A percentile compares a stretch with the other conserved stretches of the same genome.
Evolutionary conservation across 179 eudicot genomes (phyloP).

Genomic region (Beta macrorhiza): DNA sequence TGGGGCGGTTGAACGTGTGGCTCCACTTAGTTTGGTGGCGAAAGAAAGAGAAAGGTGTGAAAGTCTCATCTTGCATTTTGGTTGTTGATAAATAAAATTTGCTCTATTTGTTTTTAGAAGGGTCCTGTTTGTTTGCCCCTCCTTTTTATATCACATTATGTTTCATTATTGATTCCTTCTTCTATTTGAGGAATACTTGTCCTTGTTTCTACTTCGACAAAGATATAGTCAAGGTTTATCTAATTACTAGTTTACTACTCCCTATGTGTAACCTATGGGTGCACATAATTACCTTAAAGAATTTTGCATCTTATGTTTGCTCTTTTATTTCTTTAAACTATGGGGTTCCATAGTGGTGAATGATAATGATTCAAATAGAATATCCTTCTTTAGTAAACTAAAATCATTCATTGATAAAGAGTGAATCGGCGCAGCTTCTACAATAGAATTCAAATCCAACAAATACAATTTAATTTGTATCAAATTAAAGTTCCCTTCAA

Average conservation of each 20-base stretch:
- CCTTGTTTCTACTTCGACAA: slow-evolving; percentile 9
- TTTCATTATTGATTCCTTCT: slow-evolving; percentile 7
- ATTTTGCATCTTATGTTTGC: not conserved
- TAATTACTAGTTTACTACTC: not conserved
- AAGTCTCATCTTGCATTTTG: slow-evolving; percentile 15
- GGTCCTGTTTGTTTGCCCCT: slow-evolving; percentile 24
- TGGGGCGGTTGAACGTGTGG: slow-evolving; percentile 20
- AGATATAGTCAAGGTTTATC: not conserved
- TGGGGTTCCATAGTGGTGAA: too few species aligned
- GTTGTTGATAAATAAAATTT: not conserved
- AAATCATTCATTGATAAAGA: too few species aligned
- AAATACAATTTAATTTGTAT: too few species aligned
- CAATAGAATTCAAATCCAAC: too few species aligned
- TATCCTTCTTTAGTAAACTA: too few species aligned
- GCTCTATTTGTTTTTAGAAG: not conserved
- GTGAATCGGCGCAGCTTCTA: too few species aligned
- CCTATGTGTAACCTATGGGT: not conserved
- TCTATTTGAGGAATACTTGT: slow-evolving; percentile 21
- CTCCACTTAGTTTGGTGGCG: slow-evolving; percentile 22
- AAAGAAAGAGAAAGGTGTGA: slow-evolving; percentile 6
- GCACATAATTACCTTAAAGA: not conserved
- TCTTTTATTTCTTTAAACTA: not conserved
- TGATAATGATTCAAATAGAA: too few species aligned
- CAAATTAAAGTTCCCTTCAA: too few species aligned
- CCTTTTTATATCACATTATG: slow-evolving; percentile 12